These are phyloP conservation scores for Sclerotinia spermophila DNA, from an alignment of 2,329 filamentous ascomycete genomes.

Conservation along the genomic window DNA sequence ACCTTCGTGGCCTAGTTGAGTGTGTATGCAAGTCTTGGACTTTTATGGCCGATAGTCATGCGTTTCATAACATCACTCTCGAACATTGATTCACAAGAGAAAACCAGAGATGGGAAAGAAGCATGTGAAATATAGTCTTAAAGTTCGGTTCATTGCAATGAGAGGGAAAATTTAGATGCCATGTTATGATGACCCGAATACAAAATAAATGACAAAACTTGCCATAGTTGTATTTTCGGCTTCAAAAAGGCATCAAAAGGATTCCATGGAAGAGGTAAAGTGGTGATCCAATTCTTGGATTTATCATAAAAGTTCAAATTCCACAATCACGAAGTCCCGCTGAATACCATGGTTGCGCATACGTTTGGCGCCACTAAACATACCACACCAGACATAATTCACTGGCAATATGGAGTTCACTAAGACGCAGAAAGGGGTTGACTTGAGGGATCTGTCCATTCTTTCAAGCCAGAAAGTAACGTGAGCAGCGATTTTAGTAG, in stretches of 20 bases:
- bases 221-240: not conserved
- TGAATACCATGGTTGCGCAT: not conserved
- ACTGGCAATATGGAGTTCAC: not conserved
- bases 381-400: not conserved
- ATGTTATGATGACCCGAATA: not conserved
- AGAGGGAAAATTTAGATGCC: not conserved
- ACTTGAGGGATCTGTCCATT: not conserved
- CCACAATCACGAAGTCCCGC: not conserved
- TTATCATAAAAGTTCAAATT: not conserved
- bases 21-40: no score
- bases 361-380: not conserved
- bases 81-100: not conserved
- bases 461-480: not conserved
- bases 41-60: not conserved
- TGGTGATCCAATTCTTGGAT: not conserved
- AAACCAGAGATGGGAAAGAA: not conserved
- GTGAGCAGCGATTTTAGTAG: not conserved
- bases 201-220: not conserved
- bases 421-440: not conserved
- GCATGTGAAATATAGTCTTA: no score
- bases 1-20: not conserved
- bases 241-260: not conserved
- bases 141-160: not conserved
- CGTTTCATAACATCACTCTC: not conserved
- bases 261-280: not conserved